These are phyloP conservation scores for Tubosaeta brunneosetosa DNA, from an alignment of 768 basidiomycete genomes.

Conservation along the genomic window DNA sequence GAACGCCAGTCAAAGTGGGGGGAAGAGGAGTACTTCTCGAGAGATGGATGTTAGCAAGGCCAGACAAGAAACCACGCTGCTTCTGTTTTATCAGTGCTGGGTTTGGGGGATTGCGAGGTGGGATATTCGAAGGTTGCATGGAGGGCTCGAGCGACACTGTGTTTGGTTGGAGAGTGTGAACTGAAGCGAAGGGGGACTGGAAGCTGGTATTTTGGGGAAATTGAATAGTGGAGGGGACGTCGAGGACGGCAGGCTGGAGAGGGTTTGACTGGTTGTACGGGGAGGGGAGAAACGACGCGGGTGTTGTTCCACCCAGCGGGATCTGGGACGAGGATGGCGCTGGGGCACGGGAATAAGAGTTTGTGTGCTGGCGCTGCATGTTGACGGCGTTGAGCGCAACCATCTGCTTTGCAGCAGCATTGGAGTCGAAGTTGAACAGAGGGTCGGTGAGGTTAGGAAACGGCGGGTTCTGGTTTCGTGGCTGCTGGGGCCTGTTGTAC, in stretches of 20 bases:
- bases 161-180: slow-evolving; percentile 29
- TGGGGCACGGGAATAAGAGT: slow-evolving; percentile 46
- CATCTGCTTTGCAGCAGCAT: slow-evolving; percentile 74
- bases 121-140: slow-evolving; percentile 37
- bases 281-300: slow-evolving; percentile 55
- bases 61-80: slow-evolving; percentile 54
- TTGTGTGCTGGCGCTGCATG: slow-evolving; percentile 45
- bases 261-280: slow-evolving; percentile 25
- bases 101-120: slow-evolving; percentile 34
- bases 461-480: slow-evolving; percentile 21
- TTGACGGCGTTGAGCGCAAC: slow-evolving; percentile 66
- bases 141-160: slow-evolving; percentile 44
- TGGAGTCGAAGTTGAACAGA: slow-evolving; percentile 57
- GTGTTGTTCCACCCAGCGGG: slow-evolving; percentile 52
- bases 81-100: slow-evolving; percentile 45
- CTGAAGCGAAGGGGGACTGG: slow-evolving; percentile 42
- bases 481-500: slow-evolving; percentile 40
- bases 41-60: slow-evolving; percentile 57
- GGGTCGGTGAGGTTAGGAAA: slow-evolving; percentile 31
- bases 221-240: slow-evolving; percentile 38
- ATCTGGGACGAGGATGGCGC: slow-evolving; percentile 34
- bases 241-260: slow-evolving; percentile 39
- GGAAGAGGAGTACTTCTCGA: slow-evolving; percentile 64
- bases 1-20: slow-evolving; percentile 63
- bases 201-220: slow-evolving; percentile 40